These are phyloP conservation scores for Penicillium sclerotigenum DNA, from an alignment of 2,329 filamentous ascomycete genomes.

Conservation along the genomic window DNA sequence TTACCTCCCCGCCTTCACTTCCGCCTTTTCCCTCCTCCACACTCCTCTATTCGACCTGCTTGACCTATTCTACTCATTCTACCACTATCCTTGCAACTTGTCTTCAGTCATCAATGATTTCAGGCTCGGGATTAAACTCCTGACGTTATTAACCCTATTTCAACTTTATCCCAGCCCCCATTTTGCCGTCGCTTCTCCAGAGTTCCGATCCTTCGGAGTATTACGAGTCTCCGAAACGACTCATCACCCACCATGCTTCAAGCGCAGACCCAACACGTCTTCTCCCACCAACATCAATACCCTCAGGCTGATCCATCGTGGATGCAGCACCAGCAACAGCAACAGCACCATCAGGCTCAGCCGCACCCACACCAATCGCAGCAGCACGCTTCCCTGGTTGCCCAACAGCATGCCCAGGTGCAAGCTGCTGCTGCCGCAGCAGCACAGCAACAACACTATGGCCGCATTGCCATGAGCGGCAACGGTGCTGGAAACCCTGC, in stretches of 20 bases:
- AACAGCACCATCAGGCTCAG: constrained; percentile 39
- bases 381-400: constrained; percentile 47
- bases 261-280: constrained; percentile 59
- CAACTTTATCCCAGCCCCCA: constrained; percentile 2
- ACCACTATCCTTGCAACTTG: constrained; percentile 12
- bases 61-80: not conserved
- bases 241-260: constrained; percentile 42
- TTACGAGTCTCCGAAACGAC: constrained; percentile 23
- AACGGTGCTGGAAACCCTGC: constrained; percentile 45
- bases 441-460: constrained; percentile 60
- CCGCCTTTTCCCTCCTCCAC: constrained; percentile 17
- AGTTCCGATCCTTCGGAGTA: constrained; percentile 26
- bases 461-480: constrained; percentile 66
- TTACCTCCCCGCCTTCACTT: constrained; percentile 37
- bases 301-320: constrained; percentile 47
- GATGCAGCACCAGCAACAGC: constrained; percentile 43
- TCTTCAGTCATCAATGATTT: constrained; percentile 32
- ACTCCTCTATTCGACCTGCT: constrained; percentile 23
- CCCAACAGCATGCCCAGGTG: constrained; percentile 53
- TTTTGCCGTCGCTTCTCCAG: constrained; percentile 1
- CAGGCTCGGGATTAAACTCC: constrained; percentile 20
- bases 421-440: constrained; percentile 46
- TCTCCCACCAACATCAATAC: constrained; percentile 58
- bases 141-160: constrained; percentile 23
- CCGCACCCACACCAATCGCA: constrained; percentile 39